These are phyloP conservation scores for Blastobotrys arbuscula DNA, from an alignment of 1,139 yeast species.

Conservation along the genomic window DNA sequence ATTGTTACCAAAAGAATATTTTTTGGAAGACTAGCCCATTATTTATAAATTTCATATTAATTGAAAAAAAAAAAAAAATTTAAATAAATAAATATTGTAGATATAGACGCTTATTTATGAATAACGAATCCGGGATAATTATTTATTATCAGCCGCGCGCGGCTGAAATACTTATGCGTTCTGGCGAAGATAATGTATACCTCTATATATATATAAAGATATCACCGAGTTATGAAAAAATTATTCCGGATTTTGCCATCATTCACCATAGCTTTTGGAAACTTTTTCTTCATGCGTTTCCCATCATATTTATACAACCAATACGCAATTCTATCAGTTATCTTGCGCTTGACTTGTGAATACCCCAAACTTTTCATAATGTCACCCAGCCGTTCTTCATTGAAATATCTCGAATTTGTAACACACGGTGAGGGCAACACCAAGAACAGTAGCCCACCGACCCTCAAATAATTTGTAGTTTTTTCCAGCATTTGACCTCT, in stretches of 20 bases:
- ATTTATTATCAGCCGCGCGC: background rate
- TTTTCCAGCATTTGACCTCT: constrained; percentile 74
- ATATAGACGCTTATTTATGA: too few species aligned
- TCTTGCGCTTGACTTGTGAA: constrained; percentile 41
- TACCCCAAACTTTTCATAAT: constrained; percentile 62
- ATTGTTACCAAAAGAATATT: constrained; percentile 18
- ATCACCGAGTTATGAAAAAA: constrained; percentile 21
- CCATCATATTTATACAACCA: constrained; percentile 43
- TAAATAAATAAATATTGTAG: too few species aligned
- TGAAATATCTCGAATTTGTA: constrained; percentile 72
- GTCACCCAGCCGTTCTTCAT: constrained; percentile 39
- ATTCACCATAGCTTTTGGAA: constrained; percentile 24
- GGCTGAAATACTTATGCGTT: background rate
- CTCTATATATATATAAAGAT: background rate
- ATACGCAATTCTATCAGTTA: constrained; percentile 72
- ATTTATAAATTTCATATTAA: background rate
- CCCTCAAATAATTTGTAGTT: constrained; percentile 51
- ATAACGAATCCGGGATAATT: too few species aligned
- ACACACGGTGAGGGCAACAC: constrained; percentile 89
- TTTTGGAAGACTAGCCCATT: background rate
- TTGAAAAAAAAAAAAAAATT: background rate
- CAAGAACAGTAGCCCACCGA: constrained; percentile 47
- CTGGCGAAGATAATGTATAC: background rate
- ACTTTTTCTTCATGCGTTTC: constrained; percentile 11
- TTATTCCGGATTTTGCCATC: constrained; percentile 29